Evolutionary conservation across 352 stramenopile genomes (phyloP).

Genomic region (Pythium grandisporangium): DNA sequence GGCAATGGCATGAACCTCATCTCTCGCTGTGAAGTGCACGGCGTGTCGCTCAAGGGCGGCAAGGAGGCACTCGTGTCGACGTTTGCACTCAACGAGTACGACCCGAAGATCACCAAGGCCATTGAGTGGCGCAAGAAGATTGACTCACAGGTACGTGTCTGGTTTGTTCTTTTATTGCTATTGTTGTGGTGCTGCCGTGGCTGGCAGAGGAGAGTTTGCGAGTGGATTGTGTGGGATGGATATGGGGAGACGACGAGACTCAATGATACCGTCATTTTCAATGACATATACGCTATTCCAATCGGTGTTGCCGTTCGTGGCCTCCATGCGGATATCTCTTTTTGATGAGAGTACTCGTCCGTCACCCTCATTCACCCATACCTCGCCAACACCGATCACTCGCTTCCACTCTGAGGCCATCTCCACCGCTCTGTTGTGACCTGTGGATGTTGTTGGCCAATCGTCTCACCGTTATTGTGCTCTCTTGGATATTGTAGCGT

Average conservation of each 20-base stretch:
- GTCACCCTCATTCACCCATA: too few relatives aligned
- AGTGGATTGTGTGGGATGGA: constrained; percentile 5
- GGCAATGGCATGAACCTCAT: constrained; percentile 86
- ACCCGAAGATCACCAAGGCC: constrained; percentile 82
- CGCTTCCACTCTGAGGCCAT: not conserved
- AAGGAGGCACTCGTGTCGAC: constrained; percentile 91
- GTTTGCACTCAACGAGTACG: constrained; percentile 97
- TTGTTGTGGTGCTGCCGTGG: too few relatives aligned
- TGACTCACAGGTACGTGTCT: constrained; percentile 85
- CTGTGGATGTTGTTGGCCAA: not conserved
- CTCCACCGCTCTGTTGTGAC: not conserved
- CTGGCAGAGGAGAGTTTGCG: too few relatives aligned
- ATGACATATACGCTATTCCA: constrained; percentile 45
- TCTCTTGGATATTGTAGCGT: constrained; percentile 44
- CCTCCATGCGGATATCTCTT: constrained; percentile 22
- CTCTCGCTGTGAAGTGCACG: constrained; percentile 93
- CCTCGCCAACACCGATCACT: too few relatives aligned
- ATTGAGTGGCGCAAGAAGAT: constrained; percentile 97
- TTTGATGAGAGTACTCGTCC: constrained; percentile 15
- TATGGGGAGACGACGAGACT: constrained; percentile 22
- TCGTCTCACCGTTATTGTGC: constrained; percentile 5
- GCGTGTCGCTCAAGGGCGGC: constrained; percentile 78
- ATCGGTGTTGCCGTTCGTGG: constrained; percentile 5
- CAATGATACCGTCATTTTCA: constrained; percentile 46
- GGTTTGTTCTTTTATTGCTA: not conserved